Percentiles rank a stretch among this genome's conserved stretches.
Conservation (phyloP, 2,329 filamentous ascomycete species). For the Diaporthe ampelina region DNA sequence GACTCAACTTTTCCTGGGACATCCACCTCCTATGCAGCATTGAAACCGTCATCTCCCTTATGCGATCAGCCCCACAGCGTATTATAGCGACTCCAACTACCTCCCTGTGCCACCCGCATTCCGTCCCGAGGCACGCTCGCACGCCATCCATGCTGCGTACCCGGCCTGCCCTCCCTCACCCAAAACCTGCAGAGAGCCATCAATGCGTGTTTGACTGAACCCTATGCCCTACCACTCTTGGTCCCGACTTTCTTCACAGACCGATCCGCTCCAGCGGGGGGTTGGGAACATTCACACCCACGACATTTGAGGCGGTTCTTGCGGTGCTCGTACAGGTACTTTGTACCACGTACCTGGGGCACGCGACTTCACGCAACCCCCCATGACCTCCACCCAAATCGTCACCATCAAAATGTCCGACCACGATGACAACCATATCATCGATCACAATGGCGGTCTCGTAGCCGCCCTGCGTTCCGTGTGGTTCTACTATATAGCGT, state of each 20-base stretch:
- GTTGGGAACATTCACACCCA: conserved; percentile 22
- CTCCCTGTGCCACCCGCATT: conserved; percentile 15
- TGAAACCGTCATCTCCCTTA: conserved; percentile 36
- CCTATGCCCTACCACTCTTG: conserved; percentile 7
- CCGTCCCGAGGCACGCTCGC: conserved; percentile 30
- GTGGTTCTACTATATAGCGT: conserved; percentile 83
- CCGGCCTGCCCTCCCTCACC: conserved; percentile 21
- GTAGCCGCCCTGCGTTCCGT: conserved; percentile 78
- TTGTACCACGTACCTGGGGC: conserved; percentile 34
- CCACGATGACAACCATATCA: conserved; percentile 34
- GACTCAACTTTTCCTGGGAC: conserved; percentile 30
- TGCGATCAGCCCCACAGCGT: conserved; percentile 31
- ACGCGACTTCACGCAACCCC: conserved; percentile 34
- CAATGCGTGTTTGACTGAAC: conserved; percentile 28
- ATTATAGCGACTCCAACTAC: conserved; percentile 27
- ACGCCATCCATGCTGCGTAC: conserved; percentile 31
- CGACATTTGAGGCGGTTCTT: conserved; percentile 5
- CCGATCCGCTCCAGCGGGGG: conserved; percentile 38
- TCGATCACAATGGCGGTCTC: conserved; percentile 49
- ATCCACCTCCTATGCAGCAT: conserved; percentile 29
- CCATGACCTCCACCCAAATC: conserved; percentile 8
- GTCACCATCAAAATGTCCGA: conserved; percentile 38
- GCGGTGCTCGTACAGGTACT: conserved; percentile 28
- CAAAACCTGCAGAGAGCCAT: conserved; percentile 12
- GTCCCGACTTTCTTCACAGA: conserved; percentile 20